Evolutionary conservation across 2,329 filamentous ascomycete genomes (phyloP).

Genomic region (Epichloe sylvatica): DNA sequence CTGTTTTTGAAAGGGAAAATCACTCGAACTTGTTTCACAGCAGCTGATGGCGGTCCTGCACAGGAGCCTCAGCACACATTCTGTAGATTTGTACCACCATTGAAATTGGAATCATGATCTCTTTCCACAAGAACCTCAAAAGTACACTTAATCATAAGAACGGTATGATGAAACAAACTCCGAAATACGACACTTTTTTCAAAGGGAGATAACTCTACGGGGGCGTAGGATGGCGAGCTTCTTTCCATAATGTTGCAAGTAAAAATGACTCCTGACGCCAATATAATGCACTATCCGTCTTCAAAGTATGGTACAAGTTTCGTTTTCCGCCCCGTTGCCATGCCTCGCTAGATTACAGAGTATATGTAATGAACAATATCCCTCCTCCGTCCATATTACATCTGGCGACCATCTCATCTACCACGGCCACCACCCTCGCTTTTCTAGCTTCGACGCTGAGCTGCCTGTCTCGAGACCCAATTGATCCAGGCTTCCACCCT

Average conservation of each 20-base stretch:
- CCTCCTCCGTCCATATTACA: neutral
- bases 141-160: neutral
- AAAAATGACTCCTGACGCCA: constrained; percentile 26
- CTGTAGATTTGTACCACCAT: neutral
- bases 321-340: constrained; percentile 4
- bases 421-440: constrained; percentile 37
- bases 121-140: neutral
- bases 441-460: constrained; percentile 16
- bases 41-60: neutral
- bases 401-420: constrained; percentile 11
- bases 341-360: constrained; percentile 5
- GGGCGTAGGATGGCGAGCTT: neutral
- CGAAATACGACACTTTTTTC: too few species aligned
- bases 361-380: neutral
- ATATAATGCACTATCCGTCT: constrained; percentile 31
- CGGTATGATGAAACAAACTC: too few species aligned
- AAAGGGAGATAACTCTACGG: too few species aligned
- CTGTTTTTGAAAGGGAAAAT: neutral
- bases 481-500: constrained; percentile 37
- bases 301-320: constrained; percentile 29
- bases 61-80: neutral
- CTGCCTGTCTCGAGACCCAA: constrained; percentile 26
- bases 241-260: constrained; percentile 18
- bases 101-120: neutral
- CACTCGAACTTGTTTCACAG: neutral